Base-by-base conservation (phyloP, 352 stramenopile species). In the Halophytophthora batemanensis region DNA sequence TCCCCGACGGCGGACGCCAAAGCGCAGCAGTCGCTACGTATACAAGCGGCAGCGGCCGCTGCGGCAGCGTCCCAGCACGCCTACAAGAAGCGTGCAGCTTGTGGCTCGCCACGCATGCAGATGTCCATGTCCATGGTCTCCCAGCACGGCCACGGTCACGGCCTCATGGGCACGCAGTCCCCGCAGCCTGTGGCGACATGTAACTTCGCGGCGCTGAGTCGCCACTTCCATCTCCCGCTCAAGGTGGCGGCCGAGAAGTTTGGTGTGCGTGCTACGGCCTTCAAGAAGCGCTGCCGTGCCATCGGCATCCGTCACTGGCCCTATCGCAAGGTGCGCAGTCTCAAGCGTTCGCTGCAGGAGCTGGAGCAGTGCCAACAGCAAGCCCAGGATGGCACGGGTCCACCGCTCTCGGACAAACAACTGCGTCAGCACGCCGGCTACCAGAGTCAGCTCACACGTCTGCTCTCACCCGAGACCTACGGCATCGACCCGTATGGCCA, bases 401-500 rank as follows among this genome's bases (percentile, higher is more conserved):
- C 63, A 25, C 63, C 63, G 14, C 72, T 91, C 39, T 86, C 82
- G 50, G 77, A 89, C 43, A 92, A 92, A 61, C 81, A 92, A 50
- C 47, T 85, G 19, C 73, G 82, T 37, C 81, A 92, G 46, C 69
- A 79, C 25, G 53, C 65, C 40, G 71, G 72, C 15, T 90, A 88
- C 46, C 78, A 88, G 54, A 74, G 64, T 21, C 81, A 92, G 46
- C 61, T 92, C n/a, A 74, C 86, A 50, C 82, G 82, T 11, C 67
- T 92, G n/a, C 59, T 92, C 25, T 84, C 78, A 1, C 77, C 81
- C 14, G 78, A 88, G 65, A 89, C 78, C 2, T 92, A 92, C 64
- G 81, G 81, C 41, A 91, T 90, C 46, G 79, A 90, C 50, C 79
- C 79, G 1, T 81, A 66, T 28, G 74, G 76, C 11, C 74, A 82